Evolutionary conservation across 495 filamentous ascomycete species (phyloP).

Genomic region (Tetracladium setigerum): DNA sequence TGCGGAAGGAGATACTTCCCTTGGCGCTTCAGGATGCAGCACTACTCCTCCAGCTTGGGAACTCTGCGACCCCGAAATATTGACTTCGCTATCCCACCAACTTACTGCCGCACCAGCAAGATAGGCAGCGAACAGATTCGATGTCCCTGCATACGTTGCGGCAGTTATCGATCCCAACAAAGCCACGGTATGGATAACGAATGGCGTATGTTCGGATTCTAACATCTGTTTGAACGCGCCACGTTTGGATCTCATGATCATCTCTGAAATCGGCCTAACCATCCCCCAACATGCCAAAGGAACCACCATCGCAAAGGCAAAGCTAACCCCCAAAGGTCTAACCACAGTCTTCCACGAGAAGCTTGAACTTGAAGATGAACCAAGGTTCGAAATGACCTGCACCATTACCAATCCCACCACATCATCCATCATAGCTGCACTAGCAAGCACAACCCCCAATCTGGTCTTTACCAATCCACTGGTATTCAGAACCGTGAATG

Average conservation of each 20-base stretch:
- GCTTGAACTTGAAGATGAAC: constrained; percentile 5
- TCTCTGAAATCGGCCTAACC: constrained; percentile 11
- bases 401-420: constrained; percentile 77
- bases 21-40: not conserved
- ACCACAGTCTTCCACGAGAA: constrained; percentile 14
- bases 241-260: not conserved
- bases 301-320: constrained; percentile 19
- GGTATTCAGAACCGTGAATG: constrained; percentile 62
- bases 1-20: not conserved
- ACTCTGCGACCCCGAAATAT: constrained; percentile 2
- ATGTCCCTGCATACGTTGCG: constrained; percentile 57
- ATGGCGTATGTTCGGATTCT: constrained; percentile 3
- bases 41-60: constrained; percentile 14
- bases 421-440: constrained; percentile 78
- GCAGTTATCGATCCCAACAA: constrained; percentile 49
- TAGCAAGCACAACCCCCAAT: constrained; percentile 60
- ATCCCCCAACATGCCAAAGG: constrained; percentile 14
- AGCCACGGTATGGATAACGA: constrained; percentile 21
- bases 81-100: constrained; percentile 38
- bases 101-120: constrained; percentile 53
- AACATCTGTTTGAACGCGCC: not conserved
- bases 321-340: constrained; percentile 23
- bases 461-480: constrained; percentile 42
- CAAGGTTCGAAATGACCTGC: constrained; percentile 43
- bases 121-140: constrained; percentile 63